phyloP scores from a whole-genome alignment of 345 rosid species.

The Litchi chinensis region DNA sequence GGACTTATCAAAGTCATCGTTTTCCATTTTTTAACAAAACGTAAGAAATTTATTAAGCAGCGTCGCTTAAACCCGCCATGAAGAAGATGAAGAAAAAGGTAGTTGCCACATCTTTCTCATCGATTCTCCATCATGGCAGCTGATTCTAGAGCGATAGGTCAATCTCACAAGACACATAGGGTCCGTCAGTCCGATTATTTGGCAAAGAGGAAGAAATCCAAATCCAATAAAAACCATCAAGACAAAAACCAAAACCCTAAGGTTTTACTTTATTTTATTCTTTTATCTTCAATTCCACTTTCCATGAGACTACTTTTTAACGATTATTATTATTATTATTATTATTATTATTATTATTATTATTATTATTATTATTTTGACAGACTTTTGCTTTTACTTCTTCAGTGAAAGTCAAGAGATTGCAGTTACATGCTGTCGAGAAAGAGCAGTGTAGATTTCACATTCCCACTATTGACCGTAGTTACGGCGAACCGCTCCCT shows the following conservation, averaged over 20 bases:
- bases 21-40: too few relatives aligned
- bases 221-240: too few relatives aligned
- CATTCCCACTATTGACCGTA: constrained; percentile 71
- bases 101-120: not conserved
- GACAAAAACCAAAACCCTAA: too few relatives aligned
- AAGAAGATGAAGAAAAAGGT: not conserved
- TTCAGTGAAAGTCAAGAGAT: constrained; percentile 58
- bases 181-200: constrained; percentile 71
- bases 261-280: too few relatives aligned
- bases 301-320: not conserved
- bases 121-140: constrained; percentile 40
- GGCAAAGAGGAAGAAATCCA: constrained; percentile 46
- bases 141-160: constrained; percentile 37
- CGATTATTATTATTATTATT: too few relatives aligned
- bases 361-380: constrained; percentile 15
- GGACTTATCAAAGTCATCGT: too few relatives aligned
- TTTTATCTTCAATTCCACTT: not conserved
- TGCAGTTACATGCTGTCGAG: constrained; percentile 66
- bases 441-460: constrained; percentile 86
- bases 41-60: too few relatives aligned
- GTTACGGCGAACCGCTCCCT: constrained; percentile 78
- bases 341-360: too few relatives aligned
- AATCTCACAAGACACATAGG: constrained; percentile 72
- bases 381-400: constrained; percentile 41
- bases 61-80: not conserved